These are phyloP conservation scores for Acacia melanoxylon DNA, from an alignment of 306 rosid genomes.

Conservation along the genomic window DNA sequence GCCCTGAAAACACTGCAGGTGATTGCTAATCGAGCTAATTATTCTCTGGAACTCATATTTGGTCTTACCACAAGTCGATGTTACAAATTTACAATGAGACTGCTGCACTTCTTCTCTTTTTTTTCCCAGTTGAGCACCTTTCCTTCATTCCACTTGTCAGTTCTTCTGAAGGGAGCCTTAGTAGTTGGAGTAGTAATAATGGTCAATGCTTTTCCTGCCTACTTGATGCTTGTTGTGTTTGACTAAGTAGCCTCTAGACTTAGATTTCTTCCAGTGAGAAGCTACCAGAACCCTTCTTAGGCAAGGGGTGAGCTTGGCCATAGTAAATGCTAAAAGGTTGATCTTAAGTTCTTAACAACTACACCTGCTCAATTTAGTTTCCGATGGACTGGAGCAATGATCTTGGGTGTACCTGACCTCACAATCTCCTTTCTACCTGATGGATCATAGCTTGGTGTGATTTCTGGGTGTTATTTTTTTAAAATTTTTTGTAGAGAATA, in stretches of 20 bases:
- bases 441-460: not conserved
- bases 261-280: not conserved
- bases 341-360: not conserved
- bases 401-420: not conserved
- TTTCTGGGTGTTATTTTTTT: not conserved
- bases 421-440: not conserved
- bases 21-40: not conserved
- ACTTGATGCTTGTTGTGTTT: not conserved
- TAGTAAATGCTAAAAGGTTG: not conserved
- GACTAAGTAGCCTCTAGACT: not conserved
- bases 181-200: not conserved
- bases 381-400: not conserved
- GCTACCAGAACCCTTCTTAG: not conserved
- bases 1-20: not conserved
- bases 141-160: not conserved
- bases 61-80: not conserved
- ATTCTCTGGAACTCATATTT: not conserved
- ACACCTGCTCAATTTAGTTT: not conserved
- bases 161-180: not conserved
- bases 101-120: not conserved
- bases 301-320: not conserved
- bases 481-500: not conserved
- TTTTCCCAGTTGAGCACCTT: not conserved
- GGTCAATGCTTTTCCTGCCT: not conserved
- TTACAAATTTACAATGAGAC: not conserved